Evolutionary conservation across 1,284 basidiomycete genomes (phyloP).

Genomic region (Ustilago trichophora): DNA sequence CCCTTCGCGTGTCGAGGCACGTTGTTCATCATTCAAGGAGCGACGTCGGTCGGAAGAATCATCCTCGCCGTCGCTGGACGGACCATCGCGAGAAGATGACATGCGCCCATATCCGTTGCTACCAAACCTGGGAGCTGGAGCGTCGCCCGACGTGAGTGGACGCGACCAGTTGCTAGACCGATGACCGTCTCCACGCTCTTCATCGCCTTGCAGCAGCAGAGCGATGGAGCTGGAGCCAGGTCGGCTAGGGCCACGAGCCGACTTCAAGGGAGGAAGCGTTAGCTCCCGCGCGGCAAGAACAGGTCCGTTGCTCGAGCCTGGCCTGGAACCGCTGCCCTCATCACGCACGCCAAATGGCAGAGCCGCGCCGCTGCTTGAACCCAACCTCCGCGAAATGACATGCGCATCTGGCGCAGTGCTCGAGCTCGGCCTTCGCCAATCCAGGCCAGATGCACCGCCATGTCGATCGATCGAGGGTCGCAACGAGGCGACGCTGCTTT

Average conservation of each 20-base stretch:
- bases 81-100: conserved; percentile 18
- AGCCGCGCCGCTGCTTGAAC: conserved; percentile 25
- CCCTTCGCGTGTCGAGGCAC: conserved; percentile 15
- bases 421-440: conserved; percentile 42
- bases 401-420: conserved; percentile 45
- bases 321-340: conserved; percentile 25
- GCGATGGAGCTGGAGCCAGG: conserved; percentile 29
- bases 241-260: conserved; percentile 12
- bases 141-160: conserved; percentile 39
- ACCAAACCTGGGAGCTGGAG: conserved; percentile 22
- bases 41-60: conserved; percentile 22
- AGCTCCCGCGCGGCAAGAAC: conserved; percentile 5
- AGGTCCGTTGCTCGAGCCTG: conserved; percentile 24
- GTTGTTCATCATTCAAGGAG: conserved; percentile 11
- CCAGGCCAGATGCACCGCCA: conserved; percentile 17
- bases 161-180: conserved; percentile 28
- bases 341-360: conserved; percentile 16
- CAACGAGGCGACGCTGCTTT: conserved; percentile 21
- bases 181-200: not conserved
- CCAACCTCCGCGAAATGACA: conserved; percentile 31
- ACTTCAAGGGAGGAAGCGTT: conserved; percentile 32
- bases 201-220: conserved; percentile 13
- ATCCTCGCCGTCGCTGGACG: conserved; percentile 25
- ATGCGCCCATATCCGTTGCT: conserved; percentile 16
- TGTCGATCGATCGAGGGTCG: conserved; percentile 22